These are phyloP conservation scores for Leccinum laetum DNA, from an alignment of 1,284 basidiomycete genomes.

Conservation along the genomic window DNA sequence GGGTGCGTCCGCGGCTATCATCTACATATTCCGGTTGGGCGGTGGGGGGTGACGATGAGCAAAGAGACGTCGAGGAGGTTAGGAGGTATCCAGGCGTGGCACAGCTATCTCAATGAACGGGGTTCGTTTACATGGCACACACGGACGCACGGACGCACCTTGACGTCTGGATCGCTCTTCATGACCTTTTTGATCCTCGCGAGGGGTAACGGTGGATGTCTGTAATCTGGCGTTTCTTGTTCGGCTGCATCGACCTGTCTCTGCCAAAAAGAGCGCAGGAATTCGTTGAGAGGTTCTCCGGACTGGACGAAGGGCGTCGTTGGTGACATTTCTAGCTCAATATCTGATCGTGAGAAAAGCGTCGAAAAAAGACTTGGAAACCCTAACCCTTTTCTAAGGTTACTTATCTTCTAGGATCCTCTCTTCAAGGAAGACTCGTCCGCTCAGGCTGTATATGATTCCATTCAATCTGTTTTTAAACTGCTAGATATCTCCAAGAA, in stretches of 20 bases:
- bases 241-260: slow-evolving; percentile 79
- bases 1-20: slow-evolving; percentile 95
- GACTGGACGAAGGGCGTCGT: slow-evolving; percentile 61
- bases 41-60: neutral
- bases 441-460: neutral
- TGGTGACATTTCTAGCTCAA: slow-evolving; percentile 26
- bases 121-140: neutral
- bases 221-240: slow-evolving; percentile 80
- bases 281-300: slow-evolving; percentile 75
- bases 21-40: slow-evolving; percentile 46
- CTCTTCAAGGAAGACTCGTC: neutral
- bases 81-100: neutral
- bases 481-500: neutral
- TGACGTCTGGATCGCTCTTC: slow-evolving; percentile 97
- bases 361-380: slow-evolving; percentile 6
- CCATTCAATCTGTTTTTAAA: neutral
- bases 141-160: slow-evolving; percentile 47
- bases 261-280: slow-evolving; percentile 83
- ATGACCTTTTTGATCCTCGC: slow-evolving; percentile 97
- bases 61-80: neutral
- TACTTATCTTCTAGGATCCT: neutral
- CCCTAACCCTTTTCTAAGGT: slow-evolving; percentile 28
- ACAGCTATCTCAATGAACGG: neutral
- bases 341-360: slow-evolving; percentile 23
- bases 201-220: slow-evolving; percentile 84